These are phyloP conservation scores for Fraxinus sp. DNA, from an alignment of 305 asterid species.

Conservation along the genomic window DNA sequence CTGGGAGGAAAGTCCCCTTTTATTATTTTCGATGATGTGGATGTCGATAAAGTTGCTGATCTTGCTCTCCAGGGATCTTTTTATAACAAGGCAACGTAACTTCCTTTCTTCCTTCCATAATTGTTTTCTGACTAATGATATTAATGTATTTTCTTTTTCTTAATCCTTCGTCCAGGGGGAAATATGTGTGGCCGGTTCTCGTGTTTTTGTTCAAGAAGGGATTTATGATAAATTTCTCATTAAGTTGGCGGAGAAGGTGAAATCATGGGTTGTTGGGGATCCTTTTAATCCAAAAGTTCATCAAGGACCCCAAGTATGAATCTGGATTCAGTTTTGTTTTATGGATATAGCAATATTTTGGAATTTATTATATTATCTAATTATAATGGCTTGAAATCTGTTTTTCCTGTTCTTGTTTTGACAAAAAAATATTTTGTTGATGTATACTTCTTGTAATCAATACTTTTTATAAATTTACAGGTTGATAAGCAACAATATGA, in stretches of 20 bases:
- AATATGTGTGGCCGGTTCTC: conserved; percentile 67
- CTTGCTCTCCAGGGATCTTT: conserved; percentile 50
- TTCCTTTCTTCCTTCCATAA: neutral
- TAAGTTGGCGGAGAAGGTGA: conserved; percentile 45
- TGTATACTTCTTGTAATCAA: neutral
- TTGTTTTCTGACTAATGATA: neutral
- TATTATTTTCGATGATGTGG: conserved; percentile 65
- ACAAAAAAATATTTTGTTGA: neutral
- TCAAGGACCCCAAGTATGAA: conserved; percentile 69
- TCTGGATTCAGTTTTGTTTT: neutral
- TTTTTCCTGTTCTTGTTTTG: neutral
- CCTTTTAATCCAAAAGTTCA: conserved; percentile 56
- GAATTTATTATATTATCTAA: neutral
- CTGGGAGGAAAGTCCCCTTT: conserved; percentile 81
- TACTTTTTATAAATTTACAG: conserved; percentile 19
- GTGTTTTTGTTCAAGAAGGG: conserved; percentile 61
- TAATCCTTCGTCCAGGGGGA: conserved; percentile 52
- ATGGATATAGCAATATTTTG: neutral
- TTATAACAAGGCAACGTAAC: conserved; percentile 50
- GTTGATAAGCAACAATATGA: conserved; percentile 55
- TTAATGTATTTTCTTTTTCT: neutral
- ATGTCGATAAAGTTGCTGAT: conserved; percentile 49
- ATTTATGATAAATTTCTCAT: conserved; percentile 46
- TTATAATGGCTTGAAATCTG: neutral
- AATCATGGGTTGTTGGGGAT: conserved; percentile 65